Base-by-base conservation (phyloP, 805 yeast genomes). In the Nakazawaea ernobii region DNA sequence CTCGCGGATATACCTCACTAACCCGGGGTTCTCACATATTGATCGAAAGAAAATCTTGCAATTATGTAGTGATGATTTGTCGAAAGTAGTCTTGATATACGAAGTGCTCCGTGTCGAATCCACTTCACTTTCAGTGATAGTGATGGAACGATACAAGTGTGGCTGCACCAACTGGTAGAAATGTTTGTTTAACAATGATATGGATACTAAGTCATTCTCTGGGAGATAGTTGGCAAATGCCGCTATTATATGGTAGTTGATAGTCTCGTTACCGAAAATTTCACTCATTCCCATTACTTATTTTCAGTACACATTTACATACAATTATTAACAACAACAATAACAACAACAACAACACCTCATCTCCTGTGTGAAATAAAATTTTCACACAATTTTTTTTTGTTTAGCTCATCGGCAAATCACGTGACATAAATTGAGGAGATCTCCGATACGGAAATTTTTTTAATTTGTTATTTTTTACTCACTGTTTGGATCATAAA, bases 401-500 rank as follows among this genome's bases (percentile, higher is more conserved):
- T 33, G n/a, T n/a, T 20, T 20, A 20, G 24, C 24, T 20, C 24
- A 20, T 20, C 24, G 24, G 24, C 24, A 20, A 20, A 5, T 40
- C 44, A 41, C 44, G 44, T 41, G 44, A 41, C 44, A 37, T 4
- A 9, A 4, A 30, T 24, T 7, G 27, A 13, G n/a, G 10, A 20
- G 24, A 20, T 17, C 6, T 37, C 30, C 30, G 40, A 39, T 27
- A 29, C 33, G 15, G n/a, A 39, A 32, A n/a, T n/a, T n/a, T n/a
- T n/a, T n/a, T n/a, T n/a, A n/a, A n/a, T n/a, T n/a, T n/a, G n/a
- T 39, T 15, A 39, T 32, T 56, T 58, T n/a, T 58, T 55, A 45
- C 68, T 62, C 32, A 67, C 62, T 44, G 73, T 77, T 27, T 74
- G 66, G 56, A 88, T 79, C 77, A 92, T 75, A 43, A 81, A 58